Percentiles rank a stretch among this genome's conserved stretches.
Conservation (phyloP, 2,329 filamentous ascomycete genomes). For the Cercospora brassicicola region DNA sequence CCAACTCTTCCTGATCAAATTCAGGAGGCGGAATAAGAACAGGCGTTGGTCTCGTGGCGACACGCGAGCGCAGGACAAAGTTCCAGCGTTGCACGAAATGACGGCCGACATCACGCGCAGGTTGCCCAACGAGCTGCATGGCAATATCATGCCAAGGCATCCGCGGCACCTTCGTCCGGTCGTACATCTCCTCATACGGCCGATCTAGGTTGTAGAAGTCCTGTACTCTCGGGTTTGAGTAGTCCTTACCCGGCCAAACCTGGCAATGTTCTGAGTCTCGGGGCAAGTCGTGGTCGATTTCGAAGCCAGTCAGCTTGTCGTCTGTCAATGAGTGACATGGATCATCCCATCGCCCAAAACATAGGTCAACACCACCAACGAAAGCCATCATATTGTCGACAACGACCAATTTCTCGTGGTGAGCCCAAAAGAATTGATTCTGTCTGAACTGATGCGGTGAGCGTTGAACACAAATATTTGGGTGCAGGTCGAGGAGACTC, state of each 20-base stretch:
- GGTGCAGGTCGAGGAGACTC: conserved; percentile 89
- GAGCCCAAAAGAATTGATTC: conserved; percentile 98
- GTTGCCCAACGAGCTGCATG: conserved; percentile 97
- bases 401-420: conserved; percentile 97
- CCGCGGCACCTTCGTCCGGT: conserved; percentile 79
- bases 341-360: conserved; percentile 96
- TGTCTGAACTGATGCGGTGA: conserved; percentile 98
- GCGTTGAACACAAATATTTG: conserved; percentile 92
- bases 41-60: conserved; percentile 88
- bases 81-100: conserved; percentile 99
- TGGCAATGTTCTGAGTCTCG: conserved; percentile 94
- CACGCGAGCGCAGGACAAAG: conserved; percentile 87
- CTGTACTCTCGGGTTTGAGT: conserved; percentile 91
- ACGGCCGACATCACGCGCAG: conserved; percentile 86
- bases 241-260: conserved; percentile 96
- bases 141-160: conserved; percentile 99
- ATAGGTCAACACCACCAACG: conserved; percentile 91
- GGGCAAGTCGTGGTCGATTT: conserved; percentile 67
- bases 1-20: conserved; percentile 80
- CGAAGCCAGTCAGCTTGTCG: conserved; percentile 93
- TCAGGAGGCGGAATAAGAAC: conserved; percentile 93
- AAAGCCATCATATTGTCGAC: conserved; percentile 96
- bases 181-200: conserved; percentile 98
- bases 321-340: conserved; percentile 88
- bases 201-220: conserved; percentile 93